Base-by-base conservation (phyloP, 192 early-diverging fungal genomes). In the Funneliformis geosporum region DNA sequence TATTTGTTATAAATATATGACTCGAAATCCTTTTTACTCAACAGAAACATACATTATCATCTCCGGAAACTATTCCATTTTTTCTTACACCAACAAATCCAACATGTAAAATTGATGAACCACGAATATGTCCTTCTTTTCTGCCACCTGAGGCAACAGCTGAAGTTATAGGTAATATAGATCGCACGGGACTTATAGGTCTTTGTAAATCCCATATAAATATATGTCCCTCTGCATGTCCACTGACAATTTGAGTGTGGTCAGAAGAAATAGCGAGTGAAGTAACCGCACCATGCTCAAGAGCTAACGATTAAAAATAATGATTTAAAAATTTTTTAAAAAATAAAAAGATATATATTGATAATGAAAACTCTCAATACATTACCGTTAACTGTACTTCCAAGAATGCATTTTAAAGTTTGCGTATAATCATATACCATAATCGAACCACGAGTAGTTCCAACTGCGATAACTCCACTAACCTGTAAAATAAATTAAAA, bases 251-350 rank as follows among this genome's bases (percentile, higher is more conserved):
- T 28, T 84, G 86, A 0, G 88, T 84, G 66, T 87, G 85, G 64
- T 90, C 89, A 0, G 88, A 82, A 23, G 88, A 89, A 23, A 90
- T 89, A 23, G 88, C 86, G 25, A 90, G 83, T 9, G 89, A 85
- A 14, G 88, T 89, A 27, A 90, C 89, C 4, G 88, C 80, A 4
- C 89, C 89, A 42, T 87, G 60, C 33, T 89, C 88, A 27, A 87
- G 38, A 71, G 88, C 88, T 83, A 79, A 81, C 16, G 71, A 76
- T 61, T 73, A 47, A 43, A 62, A 47, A 21, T 14, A 38, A 8
- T 28, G n/a, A 25, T 64, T 23, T 43, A 70, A 27, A 40, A 1
- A 47, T 47, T 9, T 25, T 70, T 44, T 25, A 25, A 25, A 38
- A 4, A 12, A 14, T 6, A 50, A 28, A 50, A 10, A 72, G 46